A percentile compares a stretch with the other conserved stretches of the same genome.
Evolutionary conservation across 768 basidiomycete genomes (phyloP).

Genomic region (Kwoniella shandongensis): DNA sequence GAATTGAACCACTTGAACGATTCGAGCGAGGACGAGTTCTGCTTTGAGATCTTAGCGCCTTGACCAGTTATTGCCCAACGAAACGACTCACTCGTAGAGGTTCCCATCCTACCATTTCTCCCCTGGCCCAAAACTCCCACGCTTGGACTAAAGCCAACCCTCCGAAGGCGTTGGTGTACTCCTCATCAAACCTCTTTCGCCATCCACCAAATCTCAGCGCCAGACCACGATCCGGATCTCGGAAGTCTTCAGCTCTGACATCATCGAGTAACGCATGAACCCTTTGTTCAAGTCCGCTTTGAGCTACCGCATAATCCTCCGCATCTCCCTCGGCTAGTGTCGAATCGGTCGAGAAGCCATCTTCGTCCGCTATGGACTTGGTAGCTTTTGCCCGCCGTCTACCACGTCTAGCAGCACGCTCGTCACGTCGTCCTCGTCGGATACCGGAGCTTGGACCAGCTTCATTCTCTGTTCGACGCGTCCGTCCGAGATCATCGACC

Average conservation of each 20-base stretch:
- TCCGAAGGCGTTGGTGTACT: constrained; percentile 84
- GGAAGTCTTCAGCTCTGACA: constrained; percentile 79
- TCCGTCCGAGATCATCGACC: constrained; percentile 66
- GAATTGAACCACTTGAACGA: constrained; percentile 80
- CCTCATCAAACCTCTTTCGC: constrained; percentile 74
- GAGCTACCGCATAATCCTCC: constrained; percentile 67
- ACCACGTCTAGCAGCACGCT: constrained; percentile 62
- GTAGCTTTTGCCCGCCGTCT: constrained; percentile 38
- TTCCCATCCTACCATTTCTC: constrained; percentile 85
- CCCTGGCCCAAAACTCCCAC: constrained; percentile 92
- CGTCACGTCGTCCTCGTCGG: constrained; percentile 62
- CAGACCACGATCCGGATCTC: constrained; percentile 71
- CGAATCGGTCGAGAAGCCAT: constrained; percentile 86
- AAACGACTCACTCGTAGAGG: constrained; percentile 66
- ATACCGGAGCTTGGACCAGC: constrained; percentile 57
- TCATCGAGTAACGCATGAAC: constrained; percentile 69
- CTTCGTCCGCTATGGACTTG: constrained; percentile 58
- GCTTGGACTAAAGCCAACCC: constrained; percentile 80
- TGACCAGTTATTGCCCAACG: neutral
- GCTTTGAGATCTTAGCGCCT: neutral
- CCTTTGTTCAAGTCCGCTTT: constrained; percentile 60
- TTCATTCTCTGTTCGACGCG: constrained; percentile 54
- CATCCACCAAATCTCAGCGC: constrained; percentile 67
- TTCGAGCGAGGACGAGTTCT: constrained; percentile 58
- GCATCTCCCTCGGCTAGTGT: constrained; percentile 67